These are phyloP conservation scores for Cornus florida DNA, from an alignment of 148 eudicot species.

Conservation along the genomic window DNA sequence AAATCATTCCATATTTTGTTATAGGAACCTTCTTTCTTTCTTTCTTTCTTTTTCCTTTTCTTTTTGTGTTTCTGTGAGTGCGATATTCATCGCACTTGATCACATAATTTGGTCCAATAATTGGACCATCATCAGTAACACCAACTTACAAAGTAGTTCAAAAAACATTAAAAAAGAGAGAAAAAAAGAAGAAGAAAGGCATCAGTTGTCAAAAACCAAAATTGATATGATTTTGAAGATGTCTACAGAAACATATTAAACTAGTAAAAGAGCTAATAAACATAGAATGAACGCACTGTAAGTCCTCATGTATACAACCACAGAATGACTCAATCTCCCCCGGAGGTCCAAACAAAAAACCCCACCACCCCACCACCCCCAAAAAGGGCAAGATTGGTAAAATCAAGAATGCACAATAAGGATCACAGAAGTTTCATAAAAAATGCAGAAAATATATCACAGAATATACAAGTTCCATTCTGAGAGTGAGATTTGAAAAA, in stretches of 20 bases:
- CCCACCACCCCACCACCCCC: too few relatives aligned
- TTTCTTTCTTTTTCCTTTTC: not conserved
- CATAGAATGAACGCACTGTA: not conserved
- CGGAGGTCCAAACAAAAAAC: not conserved
- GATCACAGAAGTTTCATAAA: not conserved
- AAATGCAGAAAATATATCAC: not conserved
- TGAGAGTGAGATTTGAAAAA: not conserved
- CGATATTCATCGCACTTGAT: too few relatives aligned
- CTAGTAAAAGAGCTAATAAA: too few relatives aligned
- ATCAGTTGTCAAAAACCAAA: too few relatives aligned
- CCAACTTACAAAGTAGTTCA: too few relatives aligned
- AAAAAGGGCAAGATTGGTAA: slow-evolving; percentile 3
- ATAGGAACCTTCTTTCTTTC: not conserved
- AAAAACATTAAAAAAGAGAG: too few relatives aligned
- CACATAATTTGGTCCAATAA: not conserved
- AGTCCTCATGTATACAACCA: not conserved
- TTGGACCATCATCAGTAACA: not conserved
- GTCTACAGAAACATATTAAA: not conserved
- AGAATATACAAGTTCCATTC: not conserved
- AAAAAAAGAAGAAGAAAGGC: too few relatives aligned
- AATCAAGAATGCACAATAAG: not conserved
- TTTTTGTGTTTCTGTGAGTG: not conserved
- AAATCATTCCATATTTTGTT: not conserved
- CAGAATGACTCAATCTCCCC: not conserved
- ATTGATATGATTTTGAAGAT: not conserved